These are phyloP conservation scores for Phaeosphaeriaceae sp. DNA, from an alignment of 2,329 filamentous ascomycete genomes.

Conservation along the genomic window DNA sequence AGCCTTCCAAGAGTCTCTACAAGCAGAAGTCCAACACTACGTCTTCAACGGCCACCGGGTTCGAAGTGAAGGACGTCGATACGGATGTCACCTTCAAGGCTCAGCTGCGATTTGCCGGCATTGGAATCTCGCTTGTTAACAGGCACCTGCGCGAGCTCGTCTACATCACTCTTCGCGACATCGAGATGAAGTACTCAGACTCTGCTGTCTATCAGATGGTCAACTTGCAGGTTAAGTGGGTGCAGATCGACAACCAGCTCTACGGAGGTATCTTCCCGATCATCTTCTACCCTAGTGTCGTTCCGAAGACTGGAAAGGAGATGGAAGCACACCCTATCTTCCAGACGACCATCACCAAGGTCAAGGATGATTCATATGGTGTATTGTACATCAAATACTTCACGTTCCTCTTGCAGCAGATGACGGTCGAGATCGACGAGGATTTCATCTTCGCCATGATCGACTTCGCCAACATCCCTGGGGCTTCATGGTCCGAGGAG, in stretches of 20 bases:
- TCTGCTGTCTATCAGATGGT: slow-evolving; percentile 93
- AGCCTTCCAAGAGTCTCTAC: slow-evolving; percentile 90
- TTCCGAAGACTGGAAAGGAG: slow-evolving; percentile 95
- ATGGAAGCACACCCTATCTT: slow-evolving; percentile 96
- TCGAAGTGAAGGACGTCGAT: slow-evolving; percentile 93
- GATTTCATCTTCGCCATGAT: slow-evolving; percentile 97
- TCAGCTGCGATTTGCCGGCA: slow-evolving; percentile 84
- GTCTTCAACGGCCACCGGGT: slow-evolving; percentile 71
- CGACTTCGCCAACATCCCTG: slow-evolving; percentile 92
- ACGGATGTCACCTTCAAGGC: slow-evolving; percentile 88
- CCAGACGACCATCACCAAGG: slow-evolving; percentile 86
- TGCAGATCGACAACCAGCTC: slow-evolving; percentile 97
- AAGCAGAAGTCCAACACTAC: slow-evolving; percentile 65
- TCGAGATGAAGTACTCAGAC: slow-evolving; percentile 89
- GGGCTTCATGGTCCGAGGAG: slow-evolving; percentile 84
- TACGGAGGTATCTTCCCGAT: slow-evolving; percentile 99
- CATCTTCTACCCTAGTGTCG: slow-evolving; percentile 94
- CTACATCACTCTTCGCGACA: slow-evolving; percentile 90
- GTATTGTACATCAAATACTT: slow-evolving; percentile 99
- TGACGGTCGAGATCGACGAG: slow-evolving; percentile 97
- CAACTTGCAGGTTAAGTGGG: slow-evolving; percentile 94
- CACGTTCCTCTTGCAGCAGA: slow-evolving; percentile 90
- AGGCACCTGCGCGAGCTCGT: slow-evolving; percentile 89
- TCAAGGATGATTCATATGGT: slow-evolving; percentile 98
- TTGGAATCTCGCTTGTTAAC: slow-evolving; percentile 94